A percentile compares a stretch with the other conserved stretches of the same genome.
Conservation (phyloP, 2,329 filamentous ascomycete species). For the Aspergillus sp. region DNA sequence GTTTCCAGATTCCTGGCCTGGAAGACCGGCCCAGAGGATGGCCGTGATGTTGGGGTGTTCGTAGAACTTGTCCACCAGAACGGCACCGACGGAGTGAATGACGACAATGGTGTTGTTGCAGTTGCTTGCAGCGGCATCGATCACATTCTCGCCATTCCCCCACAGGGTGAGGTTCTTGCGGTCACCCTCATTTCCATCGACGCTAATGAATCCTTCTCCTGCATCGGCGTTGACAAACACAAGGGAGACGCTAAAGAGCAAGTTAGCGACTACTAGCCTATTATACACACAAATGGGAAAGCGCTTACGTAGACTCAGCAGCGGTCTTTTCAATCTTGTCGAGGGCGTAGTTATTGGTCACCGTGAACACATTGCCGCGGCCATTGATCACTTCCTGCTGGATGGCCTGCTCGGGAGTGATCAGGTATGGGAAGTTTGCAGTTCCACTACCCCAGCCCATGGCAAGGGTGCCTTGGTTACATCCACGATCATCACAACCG, state of each 20-base stretch:
- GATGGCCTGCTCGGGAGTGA: slow-evolving; percentile 63
- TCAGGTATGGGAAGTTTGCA: slow-evolving; percentile 62
- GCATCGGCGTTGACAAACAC: slow-evolving; percentile 88
- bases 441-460: slow-evolving; percentile 65
- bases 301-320: slow-evolving; percentile 44
- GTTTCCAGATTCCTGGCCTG: slow-evolving; percentile 74
- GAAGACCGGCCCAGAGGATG: slow-evolving; percentile 73
- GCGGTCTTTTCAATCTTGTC: slow-evolving; percentile 52
- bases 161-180: slow-evolving; percentile 91
- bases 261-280: neutral
- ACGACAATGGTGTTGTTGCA: slow-evolving; percentile 91
- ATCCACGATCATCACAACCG: slow-evolving; percentile 69
- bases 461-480: slow-evolving; percentile 59
- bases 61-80: slow-evolving; percentile 66
- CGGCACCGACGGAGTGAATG: slow-evolving; percentile 80
- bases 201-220: slow-evolving; percentile 81
- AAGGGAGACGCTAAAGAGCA: slow-evolving; percentile 52
- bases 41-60: slow-evolving; percentile 68
- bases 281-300: neutral
- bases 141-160: slow-evolving; percentile 75
- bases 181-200: slow-evolving; percentile 83
- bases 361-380: slow-evolving; percentile 62
- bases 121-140: slow-evolving; percentile 73
- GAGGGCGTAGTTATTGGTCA: slow-evolving; percentile 60
- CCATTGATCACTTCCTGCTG: slow-evolving; percentile 66